phyloP scores from a whole-genome alignment of 108 stramenopile genomes.

The Discostella stelligeroides region DNA sequence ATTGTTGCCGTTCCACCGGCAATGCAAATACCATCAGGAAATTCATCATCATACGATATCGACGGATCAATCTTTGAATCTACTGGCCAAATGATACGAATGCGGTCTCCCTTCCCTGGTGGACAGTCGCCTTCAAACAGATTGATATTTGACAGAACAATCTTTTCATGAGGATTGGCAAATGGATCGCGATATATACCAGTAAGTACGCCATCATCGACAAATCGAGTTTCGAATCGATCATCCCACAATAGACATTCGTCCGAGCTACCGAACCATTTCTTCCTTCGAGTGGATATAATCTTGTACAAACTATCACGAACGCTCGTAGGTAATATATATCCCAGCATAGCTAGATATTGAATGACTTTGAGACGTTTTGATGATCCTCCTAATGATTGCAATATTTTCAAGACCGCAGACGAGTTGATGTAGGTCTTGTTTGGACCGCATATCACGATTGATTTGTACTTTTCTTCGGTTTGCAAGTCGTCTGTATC shows the following conservation, averaged over 20 bases:
- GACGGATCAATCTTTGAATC: constrained; percentile 15
- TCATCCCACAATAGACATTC: constrained; percentile 32
- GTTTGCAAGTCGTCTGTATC: background rate
- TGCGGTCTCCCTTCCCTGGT: constrained; percentile 23
- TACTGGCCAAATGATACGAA: constrained; percentile 36
- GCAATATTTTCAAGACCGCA: constrained; percentile 37
- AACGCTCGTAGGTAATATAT: constrained; percentile 18
- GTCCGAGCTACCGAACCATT: constrained; percentile 27
- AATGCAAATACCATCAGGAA: constrained; percentile 42
- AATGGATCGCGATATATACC: constrained; percentile 30
- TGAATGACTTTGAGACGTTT: constrained; percentile 23
- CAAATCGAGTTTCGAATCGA: constrained; percentile 39
- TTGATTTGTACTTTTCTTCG: constrained; percentile 26
- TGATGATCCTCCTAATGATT: constrained; percentile 16
- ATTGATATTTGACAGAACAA: constrained; percentile 4
- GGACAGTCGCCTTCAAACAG: constrained; percentile 27
- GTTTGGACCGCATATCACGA: constrained; percentile 30
- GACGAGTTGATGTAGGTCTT: constrained; percentile 39
- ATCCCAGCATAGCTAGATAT: constrained; percentile 22
- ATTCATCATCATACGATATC: constrained; percentile 42
- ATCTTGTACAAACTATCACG: constrained; percentile 26
- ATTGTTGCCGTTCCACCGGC: constrained; percentile 36
- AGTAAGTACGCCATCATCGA: constrained; percentile 38
- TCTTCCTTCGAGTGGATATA: constrained; percentile 18
- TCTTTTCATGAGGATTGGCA: constrained; percentile 17